These are phyloP conservation scores for Leccinum aurantiacum DNA, from an alignment of 768 basidiomycete species.

Conservation along the genomic window DNA sequence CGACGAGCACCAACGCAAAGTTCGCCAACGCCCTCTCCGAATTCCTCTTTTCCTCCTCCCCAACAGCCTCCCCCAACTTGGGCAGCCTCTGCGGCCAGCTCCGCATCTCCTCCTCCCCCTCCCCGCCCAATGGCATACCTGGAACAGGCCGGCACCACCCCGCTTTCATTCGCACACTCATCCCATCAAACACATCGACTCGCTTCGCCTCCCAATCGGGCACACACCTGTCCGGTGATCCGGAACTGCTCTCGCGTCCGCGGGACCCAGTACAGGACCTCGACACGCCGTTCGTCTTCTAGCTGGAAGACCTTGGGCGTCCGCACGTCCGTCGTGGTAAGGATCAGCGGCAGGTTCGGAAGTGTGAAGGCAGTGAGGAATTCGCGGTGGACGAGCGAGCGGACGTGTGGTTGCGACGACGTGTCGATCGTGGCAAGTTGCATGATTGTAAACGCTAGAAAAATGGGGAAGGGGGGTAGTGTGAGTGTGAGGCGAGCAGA, in stretches of 20 bases:
- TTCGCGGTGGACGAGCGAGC: conserved; percentile 61
- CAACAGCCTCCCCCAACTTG: conserved; percentile 45
- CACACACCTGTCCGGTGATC: conserved; percentile 50
- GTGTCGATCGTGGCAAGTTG: conserved; percentile 45
- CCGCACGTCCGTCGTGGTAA: conserved; percentile 72
- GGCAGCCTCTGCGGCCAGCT: conserved; percentile 61
- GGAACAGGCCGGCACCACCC: conserved; percentile 70
- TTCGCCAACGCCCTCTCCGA: conserved; percentile 58
- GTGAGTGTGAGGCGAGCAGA: background rate
- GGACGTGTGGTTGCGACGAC: conserved; percentile 51
- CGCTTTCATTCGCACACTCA: conserved; percentile 67
- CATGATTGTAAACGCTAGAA: conserved; percentile 41
- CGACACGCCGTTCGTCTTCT: conserved; percentile 42
- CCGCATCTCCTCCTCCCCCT: conserved; percentile 56
- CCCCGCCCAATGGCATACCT: conserved; percentile 47
- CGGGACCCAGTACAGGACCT: conserved; percentile 75
- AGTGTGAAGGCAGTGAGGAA: conserved; percentile 46
- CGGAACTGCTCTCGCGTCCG: conserved; percentile 73
- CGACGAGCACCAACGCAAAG: conserved; percentile 74
- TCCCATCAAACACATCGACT: conserved; percentile 51
- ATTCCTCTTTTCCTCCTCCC: conserved; percentile 43
- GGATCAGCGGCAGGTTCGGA: conserved; percentile 53
- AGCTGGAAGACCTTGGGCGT: conserved; percentile 67
- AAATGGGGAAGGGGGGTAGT: background rate
- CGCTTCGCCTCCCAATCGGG: conserved; percentile 65